Base-by-base conservation (phyloP, 306 rosid species). In the Castanopsis chinensis region DNA sequence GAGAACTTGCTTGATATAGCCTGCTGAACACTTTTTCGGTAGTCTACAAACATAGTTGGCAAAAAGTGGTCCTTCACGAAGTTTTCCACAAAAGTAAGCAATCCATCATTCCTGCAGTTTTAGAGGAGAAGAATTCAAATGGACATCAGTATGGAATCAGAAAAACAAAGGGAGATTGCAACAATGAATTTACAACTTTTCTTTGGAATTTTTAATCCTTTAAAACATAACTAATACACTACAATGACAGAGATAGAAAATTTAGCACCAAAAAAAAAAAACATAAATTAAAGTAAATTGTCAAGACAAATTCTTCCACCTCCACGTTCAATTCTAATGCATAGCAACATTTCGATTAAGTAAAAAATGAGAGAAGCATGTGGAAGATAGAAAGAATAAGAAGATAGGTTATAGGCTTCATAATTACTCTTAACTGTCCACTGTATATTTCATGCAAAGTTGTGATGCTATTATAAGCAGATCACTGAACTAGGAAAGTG, bases 11-110 rank as follows among this genome's bases (percentile, higher is more conserved):
- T 96, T 88, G 99, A 96, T 87, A 96, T 96, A 84, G 99, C 99
- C 86, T 96, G 99, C 69, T 96, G 99, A 75, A 96, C 98, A 75
- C 98, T 87, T 85, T 96, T 96, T 82, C 99, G 88, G 90, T 96
- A 96, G 89, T 96, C 99, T 76, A 96, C 99, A 77, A 93, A 96
- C 98, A 96, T 91, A 53, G 98, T 93, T 41, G 99, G 99, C 76
- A 96, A 83, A 72, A 96, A 96, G 78, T 89, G 99, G 87, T 96
- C 99, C 91, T 96, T 96, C 79, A 96, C 97, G 79, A 96, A 93
- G 81, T 96, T 96, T 91, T 96, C 99, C 93, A 96, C 91, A 83
- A 96, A 96, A 78, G 98, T 90, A 77, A 88, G 91, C 80, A 96
- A 80, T 72, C 98, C 99, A 86, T 96, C 99, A 76, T 93, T 96